phyloP scores from a whole-genome alignment of 2,329 filamentous ascomycete genomes.

The Xylaria sp. region DNA sequence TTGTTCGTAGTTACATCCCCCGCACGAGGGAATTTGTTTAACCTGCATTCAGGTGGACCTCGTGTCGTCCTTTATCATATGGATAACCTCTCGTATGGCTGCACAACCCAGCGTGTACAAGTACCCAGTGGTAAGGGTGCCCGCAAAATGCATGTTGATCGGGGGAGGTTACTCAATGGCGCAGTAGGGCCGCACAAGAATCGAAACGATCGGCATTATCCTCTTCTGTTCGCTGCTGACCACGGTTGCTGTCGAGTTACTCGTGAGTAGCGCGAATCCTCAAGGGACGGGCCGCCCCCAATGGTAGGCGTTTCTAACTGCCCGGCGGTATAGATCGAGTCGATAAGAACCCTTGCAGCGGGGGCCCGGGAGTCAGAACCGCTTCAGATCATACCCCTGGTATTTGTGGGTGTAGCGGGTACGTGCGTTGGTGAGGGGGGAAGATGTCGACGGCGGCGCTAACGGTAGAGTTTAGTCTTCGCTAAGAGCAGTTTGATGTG shows the following conservation, averaged over 20 bases:
- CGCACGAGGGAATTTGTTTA: slow-evolving; percentile 36
- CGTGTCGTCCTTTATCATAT: slow-evolving; percentile 71
- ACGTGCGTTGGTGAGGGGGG: slow-evolving; percentile 44
- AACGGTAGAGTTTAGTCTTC: slow-evolving; percentile 52
- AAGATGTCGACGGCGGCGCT: slow-evolving; percentile 28
- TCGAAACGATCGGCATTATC: slow-evolving; percentile 73
- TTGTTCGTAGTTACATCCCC: slow-evolving; percentile 53
- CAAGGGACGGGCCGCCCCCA: slow-evolving; percentile 16
- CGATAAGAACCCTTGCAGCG: slow-evolving; percentile 60
- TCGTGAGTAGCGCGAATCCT: slow-evolving; percentile 53
- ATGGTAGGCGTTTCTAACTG: slow-evolving; percentile 38
- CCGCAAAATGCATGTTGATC: slow-evolving; percentile 8
- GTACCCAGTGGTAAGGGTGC: slow-evolving; percentile 63
- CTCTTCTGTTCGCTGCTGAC: slow-evolving; percentile 75
- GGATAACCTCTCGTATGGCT: slow-evolving; percentile 69
- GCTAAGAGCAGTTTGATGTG: slow-evolving; percentile 63
- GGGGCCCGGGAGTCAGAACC: slow-evolving; percentile 55
- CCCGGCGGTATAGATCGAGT: slow-evolving; percentile 58
- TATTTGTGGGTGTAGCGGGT: slow-evolving; percentile 65
- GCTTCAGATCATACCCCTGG: slow-evolving; percentile 64
- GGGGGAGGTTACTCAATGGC: slow-evolving; percentile 24
- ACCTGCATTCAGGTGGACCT: slow-evolving; percentile 63
- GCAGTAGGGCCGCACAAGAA: slow-evolving; percentile 64
- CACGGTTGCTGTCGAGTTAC: slow-evolving; percentile 70
- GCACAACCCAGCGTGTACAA: slow-evolving; percentile 68